phyloP scores from a whole-genome alignment of 225 moss, liverwort and hornwort genomes.

The Lunularia cruciata region DNA sequence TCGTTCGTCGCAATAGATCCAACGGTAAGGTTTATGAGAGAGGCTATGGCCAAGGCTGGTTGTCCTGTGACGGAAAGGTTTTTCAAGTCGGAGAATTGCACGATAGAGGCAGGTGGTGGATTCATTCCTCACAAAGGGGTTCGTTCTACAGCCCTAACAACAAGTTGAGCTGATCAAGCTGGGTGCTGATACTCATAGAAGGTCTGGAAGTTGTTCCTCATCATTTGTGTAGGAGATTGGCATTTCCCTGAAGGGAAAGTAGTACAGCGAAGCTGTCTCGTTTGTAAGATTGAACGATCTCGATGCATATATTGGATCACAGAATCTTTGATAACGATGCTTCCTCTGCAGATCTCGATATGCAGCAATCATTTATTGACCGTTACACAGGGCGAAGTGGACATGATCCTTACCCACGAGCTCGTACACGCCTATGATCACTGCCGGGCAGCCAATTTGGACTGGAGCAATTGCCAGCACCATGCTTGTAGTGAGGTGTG shows the following conservation, averaged over 20 bases:
- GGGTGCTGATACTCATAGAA: constrained; percentile 27
- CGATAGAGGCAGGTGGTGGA: constrained; percentile 85
- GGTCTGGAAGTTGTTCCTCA: constrained; percentile 28
- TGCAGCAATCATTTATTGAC: constrained; percentile 89
- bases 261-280: too few species aligned
- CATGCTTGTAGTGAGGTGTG: constrained; percentile 99
- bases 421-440: constrained; percentile 97
- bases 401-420: constrained; percentile 95
- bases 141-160: constrained; percentile 34
- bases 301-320: background rate
- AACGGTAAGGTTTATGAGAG: constrained; percentile 83
- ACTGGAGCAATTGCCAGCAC: constrained; percentile 92
- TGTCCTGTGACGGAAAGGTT: constrained; percentile 65
- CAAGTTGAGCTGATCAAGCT: constrained; percentile 19
- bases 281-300: background rate
- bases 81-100: constrained; percentile 76
- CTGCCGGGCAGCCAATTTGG: constrained; percentile 85
- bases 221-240: background rate
- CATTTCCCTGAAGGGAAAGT: background rate
- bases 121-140: constrained; percentile 89
- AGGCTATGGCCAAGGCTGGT: constrained; percentile 77
- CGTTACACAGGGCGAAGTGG: constrained; percentile 85
- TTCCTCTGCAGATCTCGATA: constrained; percentile 61
- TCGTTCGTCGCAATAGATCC: constrained; percentile 45
- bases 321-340: background rate